Evolutionary conservation across 2,329 filamentous ascomycete genomes (phyloP).

Genomic region (Conoideocrella luteorostrata): DNA sequence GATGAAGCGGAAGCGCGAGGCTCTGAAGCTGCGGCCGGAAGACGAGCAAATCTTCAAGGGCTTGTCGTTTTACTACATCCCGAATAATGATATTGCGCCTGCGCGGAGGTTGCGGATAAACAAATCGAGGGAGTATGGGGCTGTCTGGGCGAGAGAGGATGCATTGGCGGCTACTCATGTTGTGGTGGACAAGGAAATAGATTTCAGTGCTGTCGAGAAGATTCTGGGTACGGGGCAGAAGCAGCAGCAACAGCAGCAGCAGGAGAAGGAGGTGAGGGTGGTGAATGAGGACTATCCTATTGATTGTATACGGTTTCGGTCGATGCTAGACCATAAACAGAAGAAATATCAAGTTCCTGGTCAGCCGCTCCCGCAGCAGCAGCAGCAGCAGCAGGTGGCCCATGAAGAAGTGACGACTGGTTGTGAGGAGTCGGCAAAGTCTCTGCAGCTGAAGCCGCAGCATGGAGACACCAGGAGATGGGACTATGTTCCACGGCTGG

Average conservation of each 20-base stretch:
- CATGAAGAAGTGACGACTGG: constrained; percentile 3
- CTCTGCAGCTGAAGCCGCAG: constrained; percentile 44
- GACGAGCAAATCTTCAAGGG: constrained; percentile 52
- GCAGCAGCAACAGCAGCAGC: constrained; percentile 22
- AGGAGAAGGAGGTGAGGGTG: no score
- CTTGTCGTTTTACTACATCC: constrained; percentile 70
- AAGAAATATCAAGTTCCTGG: constrained; percentile 54
- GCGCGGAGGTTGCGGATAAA: constrained; percentile 64
- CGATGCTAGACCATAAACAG: constrained; percentile 52
- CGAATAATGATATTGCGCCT: constrained; percentile 67
- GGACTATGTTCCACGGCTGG: constrained; percentile 30
- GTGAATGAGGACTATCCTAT: constrained; percentile 64
- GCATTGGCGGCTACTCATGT: constrained; percentile 65
- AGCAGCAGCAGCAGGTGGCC: not conserved
- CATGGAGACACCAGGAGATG: constrained; percentile 29
- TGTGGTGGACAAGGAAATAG: constrained; percentile 65
- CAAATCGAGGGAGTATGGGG: constrained; percentile 70
- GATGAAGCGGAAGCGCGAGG: constrained; percentile 40
- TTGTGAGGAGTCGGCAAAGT: constrained; percentile 22
- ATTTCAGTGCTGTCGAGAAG: constrained; percentile 56
- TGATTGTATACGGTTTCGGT: constrained; percentile 57
- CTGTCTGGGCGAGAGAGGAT: constrained; percentile 55
- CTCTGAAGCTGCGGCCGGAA: constrained; percentile 41
- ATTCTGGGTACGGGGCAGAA: constrained; percentile 26
- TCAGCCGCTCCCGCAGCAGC: constrained; percentile 23